Evolutionary conservation across 257 asterid genomes (phyloP).

Genomic region (Leptodermis oblonga): DNA sequence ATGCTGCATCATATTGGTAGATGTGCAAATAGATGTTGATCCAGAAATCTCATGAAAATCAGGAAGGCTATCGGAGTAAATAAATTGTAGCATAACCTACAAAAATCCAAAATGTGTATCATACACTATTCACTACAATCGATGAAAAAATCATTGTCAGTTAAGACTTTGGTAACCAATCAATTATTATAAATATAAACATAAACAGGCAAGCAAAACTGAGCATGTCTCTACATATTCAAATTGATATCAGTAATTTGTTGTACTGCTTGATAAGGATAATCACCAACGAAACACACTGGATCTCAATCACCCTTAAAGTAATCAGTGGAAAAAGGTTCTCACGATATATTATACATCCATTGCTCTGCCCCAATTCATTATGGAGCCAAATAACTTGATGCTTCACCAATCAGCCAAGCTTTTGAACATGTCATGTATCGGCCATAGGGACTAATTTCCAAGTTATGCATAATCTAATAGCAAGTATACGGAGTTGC

Average conservation of each 20-base stretch:
- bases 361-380: background rate
- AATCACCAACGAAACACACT: background rate
- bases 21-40: conserved; percentile 49
- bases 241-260: background rate
- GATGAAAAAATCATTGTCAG: background rate
- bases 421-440: background rate
- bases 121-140: conserved; percentile 11
- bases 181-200: background rate
- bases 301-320: background rate
- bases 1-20: conserved; percentile 82
- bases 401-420: background rate
- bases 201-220: background rate
- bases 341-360: background rate
- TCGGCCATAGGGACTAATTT: background rate
- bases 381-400: background rate
- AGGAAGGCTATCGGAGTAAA: conserved; percentile 76
- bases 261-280: background rate
- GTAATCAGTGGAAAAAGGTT: background rate
- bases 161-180: background rate
- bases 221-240: background rate
- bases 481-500: background rate
- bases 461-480: background rate
- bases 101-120: conserved; percentile 22
- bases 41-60: conserved; percentile 51
- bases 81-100: conserved; percentile 86